phyloP scores from a whole-genome alignment of 176 grass and related monocot genomes.

The Paspalum notatum region DNA sequence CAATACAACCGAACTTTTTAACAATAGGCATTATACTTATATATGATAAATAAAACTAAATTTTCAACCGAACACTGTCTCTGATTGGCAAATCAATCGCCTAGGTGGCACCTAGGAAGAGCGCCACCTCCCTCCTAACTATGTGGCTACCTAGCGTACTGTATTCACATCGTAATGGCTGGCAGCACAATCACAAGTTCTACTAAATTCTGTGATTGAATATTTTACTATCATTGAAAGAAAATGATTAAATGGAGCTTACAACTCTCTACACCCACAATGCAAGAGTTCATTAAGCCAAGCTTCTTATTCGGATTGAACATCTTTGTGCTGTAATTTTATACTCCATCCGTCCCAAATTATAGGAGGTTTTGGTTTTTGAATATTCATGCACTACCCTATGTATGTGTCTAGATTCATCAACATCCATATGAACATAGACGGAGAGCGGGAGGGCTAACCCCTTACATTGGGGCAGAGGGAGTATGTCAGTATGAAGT shows the following conservation, averaged over 20 bases:
- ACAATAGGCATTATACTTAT: background rate
- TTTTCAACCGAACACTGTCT: background rate
- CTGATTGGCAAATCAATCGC: background rate
- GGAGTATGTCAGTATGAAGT: background rate
- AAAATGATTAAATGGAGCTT: slow-evolving; percentile 13
- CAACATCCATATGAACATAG: too few species aligned
- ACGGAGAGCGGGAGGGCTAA: too few species aligned
- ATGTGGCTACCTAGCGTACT: background rate
- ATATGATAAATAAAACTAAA: background rate
- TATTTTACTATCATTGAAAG: background rate
- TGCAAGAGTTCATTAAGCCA: background rate
- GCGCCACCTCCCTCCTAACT: background rate
- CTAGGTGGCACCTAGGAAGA: background rate
- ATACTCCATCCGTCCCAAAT: background rate
- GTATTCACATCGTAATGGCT: background rate
- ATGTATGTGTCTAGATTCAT: too few species aligned
- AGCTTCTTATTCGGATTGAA: background rate
- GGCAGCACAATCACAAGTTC: background rate
- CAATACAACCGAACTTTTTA: background rate
- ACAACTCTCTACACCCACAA: background rate
- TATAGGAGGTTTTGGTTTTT: too few species aligned
- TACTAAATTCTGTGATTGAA: background rate
- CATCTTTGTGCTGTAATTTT: background rate
- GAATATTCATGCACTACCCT: too few species aligned
- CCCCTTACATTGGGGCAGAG: too few species aligned